Conservation (phyloP, 257 asterid genomes). For the Misopates orontium region DNA sequence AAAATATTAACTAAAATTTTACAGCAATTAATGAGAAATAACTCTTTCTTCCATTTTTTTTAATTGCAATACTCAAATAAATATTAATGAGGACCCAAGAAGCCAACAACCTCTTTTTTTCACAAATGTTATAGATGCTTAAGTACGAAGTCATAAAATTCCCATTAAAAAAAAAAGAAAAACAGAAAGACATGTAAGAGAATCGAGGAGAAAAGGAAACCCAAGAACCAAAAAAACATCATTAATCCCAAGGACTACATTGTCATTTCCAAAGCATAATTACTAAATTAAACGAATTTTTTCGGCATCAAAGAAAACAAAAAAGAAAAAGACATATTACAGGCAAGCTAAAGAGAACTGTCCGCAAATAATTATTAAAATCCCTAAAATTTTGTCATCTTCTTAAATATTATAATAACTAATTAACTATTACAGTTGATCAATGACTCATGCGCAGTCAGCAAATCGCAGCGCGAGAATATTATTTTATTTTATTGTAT, state of each 20-base stretch:
- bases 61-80: no score
- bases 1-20: no score
- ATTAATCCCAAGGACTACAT: conserved; percentile 39
- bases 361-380: no score
- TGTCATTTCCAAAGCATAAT: conserved; percentile 32
- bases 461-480: conserved; percentile 37
- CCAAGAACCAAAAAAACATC: conserved; percentile 12
- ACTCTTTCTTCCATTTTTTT: no score
- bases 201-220: conserved; percentile 1
- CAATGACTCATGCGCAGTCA: conserved; percentile 37
- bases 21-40: no score
- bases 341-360: not conserved
- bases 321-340: not conserved
- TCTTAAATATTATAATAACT: no score
- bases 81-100: no score
- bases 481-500: not conserved
- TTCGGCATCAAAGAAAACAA: not conserved
- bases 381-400: conserved; percentile 35
- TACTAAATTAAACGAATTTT: not conserved
- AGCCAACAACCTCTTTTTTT: no score
- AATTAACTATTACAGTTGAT: no score
- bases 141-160: no score
- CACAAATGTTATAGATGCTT: no score
- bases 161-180: no score
- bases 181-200: not conserved